phyloP scores from a whole-genome alignment of 192 early-diverging fungal species.

The Coemansia asiatica region DNA sequence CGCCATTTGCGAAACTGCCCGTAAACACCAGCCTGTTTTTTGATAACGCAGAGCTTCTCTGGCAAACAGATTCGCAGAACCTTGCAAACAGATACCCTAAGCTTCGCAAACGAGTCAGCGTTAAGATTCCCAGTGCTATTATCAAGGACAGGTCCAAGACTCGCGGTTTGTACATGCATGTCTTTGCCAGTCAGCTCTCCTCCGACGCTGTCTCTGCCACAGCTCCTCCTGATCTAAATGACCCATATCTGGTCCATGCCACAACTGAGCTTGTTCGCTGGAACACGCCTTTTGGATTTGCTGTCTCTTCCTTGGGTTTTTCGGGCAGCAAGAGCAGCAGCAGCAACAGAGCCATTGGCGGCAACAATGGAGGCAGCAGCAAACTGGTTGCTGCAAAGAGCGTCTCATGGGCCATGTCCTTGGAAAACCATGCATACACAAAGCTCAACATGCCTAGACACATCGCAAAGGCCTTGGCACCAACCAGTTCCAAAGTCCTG shows the following conservation, averaged over 20 bases:
- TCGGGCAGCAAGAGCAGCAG: not conserved
- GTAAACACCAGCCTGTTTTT: not conserved
- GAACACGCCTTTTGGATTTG: not conserved
- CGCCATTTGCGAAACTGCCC: not conserved
- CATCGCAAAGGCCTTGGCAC: not conserved
- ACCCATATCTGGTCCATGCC: slow-evolving; percentile 1
- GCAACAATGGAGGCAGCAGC: too few relatives aligned
- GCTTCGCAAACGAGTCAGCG: not conserved
- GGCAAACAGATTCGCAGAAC: slow-evolving; percentile 2
- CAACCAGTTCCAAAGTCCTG: not conserved
- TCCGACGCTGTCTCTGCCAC: not conserved
- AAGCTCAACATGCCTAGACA: not conserved
- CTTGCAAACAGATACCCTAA: slow-evolving; percentile 4
- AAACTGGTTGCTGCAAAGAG: not conserved
- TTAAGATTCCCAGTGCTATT: not conserved
- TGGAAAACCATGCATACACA: slow-evolving; percentile 4
- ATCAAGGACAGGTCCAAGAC: not conserved
- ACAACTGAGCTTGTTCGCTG: not conserved
- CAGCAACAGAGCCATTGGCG: too few relatives aligned
- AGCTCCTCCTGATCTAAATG: not conserved
- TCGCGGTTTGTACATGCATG: not conserved
- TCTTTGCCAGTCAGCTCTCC: slow-evolving; percentile 2
- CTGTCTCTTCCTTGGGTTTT: not conserved
- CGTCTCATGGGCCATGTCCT: slow-evolving; percentile 7
- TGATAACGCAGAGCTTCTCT: not conserved